phyloP scores from a whole-genome alignment of 176 grass and related monocot species.

The Oryza glumipatula region DNA sequence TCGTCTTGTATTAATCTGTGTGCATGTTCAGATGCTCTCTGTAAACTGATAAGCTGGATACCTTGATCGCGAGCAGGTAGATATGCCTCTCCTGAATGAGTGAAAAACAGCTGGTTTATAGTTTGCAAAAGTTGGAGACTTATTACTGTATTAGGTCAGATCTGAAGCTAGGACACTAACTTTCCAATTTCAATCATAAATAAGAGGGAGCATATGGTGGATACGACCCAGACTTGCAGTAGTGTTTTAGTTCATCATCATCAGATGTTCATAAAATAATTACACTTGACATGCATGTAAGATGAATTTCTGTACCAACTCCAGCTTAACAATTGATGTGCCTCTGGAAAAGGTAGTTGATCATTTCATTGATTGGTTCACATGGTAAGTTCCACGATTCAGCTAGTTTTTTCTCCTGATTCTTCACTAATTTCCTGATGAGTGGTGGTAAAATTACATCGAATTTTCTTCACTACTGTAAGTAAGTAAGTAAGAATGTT shows the following conservation, averaged over 20 bases:
- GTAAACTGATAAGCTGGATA: slow-evolving; percentile 7
- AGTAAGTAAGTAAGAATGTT: neutral
- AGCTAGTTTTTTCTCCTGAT: neutral
- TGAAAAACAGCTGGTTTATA: neutral
- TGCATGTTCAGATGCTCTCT: neutral
- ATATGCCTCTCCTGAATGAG: slow-evolving; percentile 14
- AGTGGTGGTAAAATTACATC: neutral
- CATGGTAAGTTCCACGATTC: neutral
- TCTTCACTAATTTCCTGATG: neutral
- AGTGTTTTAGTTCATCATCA: slow-evolving; percentile 24
- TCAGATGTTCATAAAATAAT: slow-evolving; percentile 39
- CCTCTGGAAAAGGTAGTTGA: neutral
- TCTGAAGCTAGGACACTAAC: neutral
- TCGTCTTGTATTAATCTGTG: slow-evolving; percentile 8
- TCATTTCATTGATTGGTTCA: neutral
- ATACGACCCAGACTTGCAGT: neutral
- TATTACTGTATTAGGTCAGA: neutral
- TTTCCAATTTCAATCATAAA: neutral
- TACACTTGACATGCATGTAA: neutral
- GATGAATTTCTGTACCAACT: neutral
- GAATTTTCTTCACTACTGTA: neutral
- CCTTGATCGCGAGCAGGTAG: neutral
- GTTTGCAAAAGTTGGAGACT: neutral
- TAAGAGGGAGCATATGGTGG: neutral
- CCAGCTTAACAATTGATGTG: neutral